Conservation (phyloP, 2,329 filamentous ascomycete species). For the Colletotrichum eremochloae region DNA sequence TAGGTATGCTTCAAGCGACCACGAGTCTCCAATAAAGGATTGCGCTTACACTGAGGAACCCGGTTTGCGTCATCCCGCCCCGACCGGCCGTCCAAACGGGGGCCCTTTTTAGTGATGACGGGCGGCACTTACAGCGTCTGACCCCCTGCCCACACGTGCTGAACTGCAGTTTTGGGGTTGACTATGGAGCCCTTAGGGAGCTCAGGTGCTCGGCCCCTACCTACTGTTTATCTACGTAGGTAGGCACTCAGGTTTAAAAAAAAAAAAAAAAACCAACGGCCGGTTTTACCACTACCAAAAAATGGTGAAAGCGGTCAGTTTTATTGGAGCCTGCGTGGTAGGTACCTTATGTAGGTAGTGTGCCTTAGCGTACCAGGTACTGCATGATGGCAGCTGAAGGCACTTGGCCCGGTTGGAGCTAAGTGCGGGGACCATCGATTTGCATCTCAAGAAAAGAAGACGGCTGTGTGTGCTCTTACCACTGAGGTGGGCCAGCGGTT, state of each 20-base stretch:
- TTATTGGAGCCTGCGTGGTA: too few species aligned
- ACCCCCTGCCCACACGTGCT: constrained; percentile 25
- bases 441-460: not conserved
- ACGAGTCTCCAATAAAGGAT: not conserved
- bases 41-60: not conserved
- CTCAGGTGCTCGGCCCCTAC: not conserved
- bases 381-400: not conserved
- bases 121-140: not conserved
- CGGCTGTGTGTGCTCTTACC: not conserved
- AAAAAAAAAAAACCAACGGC: too few species aligned
- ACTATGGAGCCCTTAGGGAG: not conserved
- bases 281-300: too few species aligned
- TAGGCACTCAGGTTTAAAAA: too few species aligned
- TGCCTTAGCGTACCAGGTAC: not conserved
- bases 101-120: constrained; percentile 1
- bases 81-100: constrained; percentile 2
- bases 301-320: too few species aligned
- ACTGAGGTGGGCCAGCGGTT: not conserved
- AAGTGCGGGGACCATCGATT: not conserved
- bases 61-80: constrained; percentile 27
- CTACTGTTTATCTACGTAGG: too few species aligned
- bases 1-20: not conserved
- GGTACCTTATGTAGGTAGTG: too few species aligned
- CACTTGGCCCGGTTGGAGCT: not conserved
- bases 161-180: constrained; percentile 20